Evolutionary conservation across 2,329 filamentous ascomycete species (phyloP), one percentile per base, ranked within the genome.

Genomic region (Alternaria angustiovoidea): DNA sequence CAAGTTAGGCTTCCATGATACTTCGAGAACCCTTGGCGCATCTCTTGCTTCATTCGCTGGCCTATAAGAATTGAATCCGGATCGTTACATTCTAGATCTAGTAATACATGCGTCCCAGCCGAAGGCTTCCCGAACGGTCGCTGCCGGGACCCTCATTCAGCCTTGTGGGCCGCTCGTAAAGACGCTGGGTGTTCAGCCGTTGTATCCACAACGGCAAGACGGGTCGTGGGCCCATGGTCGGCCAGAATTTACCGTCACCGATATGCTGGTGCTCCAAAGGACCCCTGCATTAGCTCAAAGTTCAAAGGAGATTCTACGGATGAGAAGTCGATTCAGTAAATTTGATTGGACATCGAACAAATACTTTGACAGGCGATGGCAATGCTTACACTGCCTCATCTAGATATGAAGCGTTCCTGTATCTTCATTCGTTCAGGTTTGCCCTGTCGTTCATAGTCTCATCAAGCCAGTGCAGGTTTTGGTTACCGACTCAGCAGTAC

Each of bases 161-260:
- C 57, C 38, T 60, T 34, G 38, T 54, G 38, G 57, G 26, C 51
- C 34, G 42, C 28, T 12, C 16, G 30, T 44, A 12, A 60, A 26
- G 6, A 46, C 14, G 32, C 28, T 44, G 53, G 53, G 43, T 46
- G 46, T 49, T 39, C 26, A 51, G 51, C 43, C 28, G 24, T 51
- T 51, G 61, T 59, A 52, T 52, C 39, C 55, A 48, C 48, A 34
- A 54, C 54, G 60, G 63, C 54, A 56, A 30, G 34, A 42, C 54
- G 47, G 54, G 30, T 43, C 47, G 43, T 36, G 54, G 41, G 42
- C 30, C 43, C 43, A 56, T 24, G 8, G 28, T 54, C 34, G 18
- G 46, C 32, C 39, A 38, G 18, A 34, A 36, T 47, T 30, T 58
- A 54, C 57, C 49, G 43, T 62, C 51, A 54, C 52, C 51, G 42